These are phyloP conservation scores for Cladophialophora chaetospira DNA, from an alignment of 2,329 filamentous ascomycete genomes.

Conservation along the genomic window DNA sequence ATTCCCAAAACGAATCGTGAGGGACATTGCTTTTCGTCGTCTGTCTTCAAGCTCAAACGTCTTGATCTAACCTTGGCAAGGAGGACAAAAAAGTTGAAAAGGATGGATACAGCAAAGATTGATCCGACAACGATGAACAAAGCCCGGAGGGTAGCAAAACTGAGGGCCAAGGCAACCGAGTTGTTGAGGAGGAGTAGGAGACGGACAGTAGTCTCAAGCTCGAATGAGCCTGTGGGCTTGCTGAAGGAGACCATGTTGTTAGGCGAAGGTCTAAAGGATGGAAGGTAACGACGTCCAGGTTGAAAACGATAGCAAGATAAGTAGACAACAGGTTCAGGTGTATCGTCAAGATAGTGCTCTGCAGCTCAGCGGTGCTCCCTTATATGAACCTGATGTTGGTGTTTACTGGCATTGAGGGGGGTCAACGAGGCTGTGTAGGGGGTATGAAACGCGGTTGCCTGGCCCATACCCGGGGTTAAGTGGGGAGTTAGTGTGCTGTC, in stretches of 20 bases:
- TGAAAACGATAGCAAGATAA: background rate
- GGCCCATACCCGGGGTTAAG: background rate
- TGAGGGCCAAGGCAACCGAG: conserved; percentile 14
- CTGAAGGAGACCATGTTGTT: conserved; percentile 6
- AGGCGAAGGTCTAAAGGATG: background rate
- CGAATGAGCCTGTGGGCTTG: background rate
- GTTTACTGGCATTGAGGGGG: background rate
- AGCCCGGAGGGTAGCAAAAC: conserved; percentile 9
- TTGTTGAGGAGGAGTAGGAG: conserved; percentile 16
- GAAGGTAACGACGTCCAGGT: background rate
- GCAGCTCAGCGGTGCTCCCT: background rate
- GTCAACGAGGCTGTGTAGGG: conserved; percentile 9
- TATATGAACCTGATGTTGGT: background rate
- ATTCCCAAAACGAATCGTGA: conserved; percentile 7
- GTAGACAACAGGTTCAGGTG: background rate
- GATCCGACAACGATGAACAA: conserved; percentile 18
- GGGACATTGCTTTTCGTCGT: conserved; percentile 1
- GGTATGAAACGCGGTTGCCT: conserved; percentile 15
- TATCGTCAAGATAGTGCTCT: background rate
- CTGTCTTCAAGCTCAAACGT: background rate
- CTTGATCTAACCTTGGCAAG: background rate
- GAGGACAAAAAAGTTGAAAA: conserved; percentile 15
- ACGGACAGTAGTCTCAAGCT: conserved; percentile 9
- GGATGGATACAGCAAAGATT: conserved; percentile 11
- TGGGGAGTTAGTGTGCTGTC: background rate